Evolutionary conservation across 208 protist species (phyloP), one percentile per base, ranked within the genome.

Genomic region (Acanthamoeba triangularis): DNA sequence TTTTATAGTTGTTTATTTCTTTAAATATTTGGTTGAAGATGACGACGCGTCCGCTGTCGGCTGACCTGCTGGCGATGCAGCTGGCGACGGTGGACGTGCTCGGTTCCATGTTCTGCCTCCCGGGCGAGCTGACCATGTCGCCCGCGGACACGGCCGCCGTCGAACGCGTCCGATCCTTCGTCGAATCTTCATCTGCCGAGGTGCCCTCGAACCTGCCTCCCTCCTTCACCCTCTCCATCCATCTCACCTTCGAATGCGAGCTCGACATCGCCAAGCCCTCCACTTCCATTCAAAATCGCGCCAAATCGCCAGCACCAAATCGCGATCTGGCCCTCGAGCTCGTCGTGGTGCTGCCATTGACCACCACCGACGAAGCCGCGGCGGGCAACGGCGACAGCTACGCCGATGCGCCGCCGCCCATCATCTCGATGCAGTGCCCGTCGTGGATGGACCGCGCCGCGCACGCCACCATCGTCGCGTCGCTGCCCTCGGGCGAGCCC

Each of bases 1-100:
- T 63, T 63, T 18, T 63, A 28, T 28, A 25, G 16, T 37, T 30
- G 10, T 72, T 35, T 37, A 37, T 35, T 72, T 37, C 10, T 72
- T 28, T 69, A 3, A 65, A n/a, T 18, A n/a, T 10, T 65, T 65
- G 16, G 11, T 13, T 61, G 23, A 30, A 67, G 6, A 72, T 72
- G 63, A 28, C 63, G 63, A 35, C n/a, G n/a, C 63, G 30, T 18
- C 63, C 63, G 4, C 63, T 72, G 63, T 35, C 63, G 63, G 63
- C 63, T 13, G 63, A 35, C n/a, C 23, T 72, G 63, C 63, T 72
- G n/a, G 63, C 63, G n/a, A 72, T 72, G 63, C 63, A 72, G 63
- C 63, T 72, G n/a, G 63, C 63, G 6, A 72, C n/a, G 63, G 63
- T 72, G 23, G 63, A 72, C 63, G 63, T 72, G n/a, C 63, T 72